These are phyloP conservation scores for Nitzschia inconspicua DNA, from an alignment of 108 stramenopile species.

Conservation along the genomic window DNA sequence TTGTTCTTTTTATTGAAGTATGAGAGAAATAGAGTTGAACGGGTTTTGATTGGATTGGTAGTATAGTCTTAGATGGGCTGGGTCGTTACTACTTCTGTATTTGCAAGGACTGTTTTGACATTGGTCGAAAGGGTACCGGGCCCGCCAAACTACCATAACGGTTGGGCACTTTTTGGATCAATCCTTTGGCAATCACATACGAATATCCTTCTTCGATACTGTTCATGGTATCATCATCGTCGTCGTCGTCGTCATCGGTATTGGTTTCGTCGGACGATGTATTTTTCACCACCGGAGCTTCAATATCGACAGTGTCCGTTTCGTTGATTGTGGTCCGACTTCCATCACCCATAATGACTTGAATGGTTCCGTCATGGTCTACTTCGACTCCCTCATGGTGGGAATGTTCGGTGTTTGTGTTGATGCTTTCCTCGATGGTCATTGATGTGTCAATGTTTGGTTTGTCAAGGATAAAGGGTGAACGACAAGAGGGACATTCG, in stretches of 20 bases:
- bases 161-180: slow-evolving; percentile 1
- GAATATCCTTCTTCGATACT: background rate
- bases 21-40: too few relatives aligned
- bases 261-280: background rate
- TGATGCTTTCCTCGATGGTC: slow-evolving; percentile 6
- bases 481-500: slow-evolving; percentile 37
- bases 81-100: too few relatives aligned
- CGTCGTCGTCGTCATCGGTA: background rate
- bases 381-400: too few relatives aligned
- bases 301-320: background rate
- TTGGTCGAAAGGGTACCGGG: too few relatives aligned
- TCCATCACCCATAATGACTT: too few relatives aligned
- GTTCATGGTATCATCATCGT: background rate
- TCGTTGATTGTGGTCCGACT: background rate
- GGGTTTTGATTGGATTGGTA: too few relatives aligned
- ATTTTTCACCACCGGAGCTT: background rate
- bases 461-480: background rate
- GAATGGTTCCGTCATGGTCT: background rate
- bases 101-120: too few relatives aligned
- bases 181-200: slow-evolving; percentile 6
- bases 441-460: background rate
- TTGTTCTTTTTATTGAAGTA: too few relatives aligned
- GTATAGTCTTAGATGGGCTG: too few relatives aligned
- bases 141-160: too few relatives aligned
- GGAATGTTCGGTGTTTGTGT: too few relatives aligned